These are phyloP conservation scores for Alternaria postmessia DNA, from an alignment of 2,329 filamentous ascomycete species.

Conservation along the genomic window DNA sequence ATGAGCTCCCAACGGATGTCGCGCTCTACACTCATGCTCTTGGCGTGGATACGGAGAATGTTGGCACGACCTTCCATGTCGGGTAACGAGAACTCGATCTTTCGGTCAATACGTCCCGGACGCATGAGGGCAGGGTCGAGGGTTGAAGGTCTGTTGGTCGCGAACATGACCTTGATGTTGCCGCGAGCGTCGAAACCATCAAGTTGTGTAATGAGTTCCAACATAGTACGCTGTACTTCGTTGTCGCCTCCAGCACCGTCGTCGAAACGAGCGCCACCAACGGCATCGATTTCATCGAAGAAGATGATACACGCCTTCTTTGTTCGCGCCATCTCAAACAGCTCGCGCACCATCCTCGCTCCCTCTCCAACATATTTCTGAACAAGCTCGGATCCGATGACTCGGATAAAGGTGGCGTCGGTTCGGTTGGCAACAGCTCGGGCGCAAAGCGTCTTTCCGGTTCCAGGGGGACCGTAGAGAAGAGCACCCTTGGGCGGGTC, in stretches of 20 bases:
- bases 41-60: constrained; percentile 97
- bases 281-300: constrained; percentile 97
- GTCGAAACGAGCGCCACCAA: constrained; percentile 94
- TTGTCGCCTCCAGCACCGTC: constrained; percentile 97
- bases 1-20: constrained; percentile 99
- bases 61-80: constrained; percentile 97
- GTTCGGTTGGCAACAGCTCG: constrained; percentile 97
- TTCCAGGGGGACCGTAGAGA: constrained; percentile 95
- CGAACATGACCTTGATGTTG: constrained; percentile 99
- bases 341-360: constrained; percentile 96
- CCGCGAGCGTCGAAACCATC: constrained; percentile 96
- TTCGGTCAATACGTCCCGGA: constrained; percentile 95
- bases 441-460: constrained; percentile 98
- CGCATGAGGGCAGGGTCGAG: constrained; percentile 97
- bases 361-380: constrained; percentile 99
- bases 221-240: constrained; percentile 96
- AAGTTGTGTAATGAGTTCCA: constrained; percentile 95
- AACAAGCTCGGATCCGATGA: constrained; percentile 96
- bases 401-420: constrained; percentile 97
- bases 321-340: constrained; percentile 99
- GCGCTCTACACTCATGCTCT: constrained; percentile 99
- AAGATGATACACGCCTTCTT: constrained; percentile 99
- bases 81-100: constrained; percentile 97
- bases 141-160: constrained; percentile 94
- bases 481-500: constrained; percentile 97